These are phyloP conservation scores for Colletotrichum salicis DNA, from an alignment of 2,329 filamentous ascomycete species.

Conservation along the genomic window DNA sequence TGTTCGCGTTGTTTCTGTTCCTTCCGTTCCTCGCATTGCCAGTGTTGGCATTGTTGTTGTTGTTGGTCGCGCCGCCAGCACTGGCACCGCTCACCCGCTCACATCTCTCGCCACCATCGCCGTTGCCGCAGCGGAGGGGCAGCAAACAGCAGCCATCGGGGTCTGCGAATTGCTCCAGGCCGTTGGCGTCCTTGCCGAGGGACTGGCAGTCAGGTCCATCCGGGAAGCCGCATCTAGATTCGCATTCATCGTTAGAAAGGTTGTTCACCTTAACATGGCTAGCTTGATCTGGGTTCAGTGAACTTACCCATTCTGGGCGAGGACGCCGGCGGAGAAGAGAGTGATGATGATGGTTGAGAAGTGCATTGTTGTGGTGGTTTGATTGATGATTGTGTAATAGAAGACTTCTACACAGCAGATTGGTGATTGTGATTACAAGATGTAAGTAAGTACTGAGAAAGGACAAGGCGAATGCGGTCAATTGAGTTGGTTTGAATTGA, in stretches of 20 bases:
- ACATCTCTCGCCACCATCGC: slow-evolving; percentile 18
- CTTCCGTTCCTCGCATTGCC: not conserved
- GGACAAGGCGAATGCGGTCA: not conserved
- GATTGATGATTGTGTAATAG: not conserved
- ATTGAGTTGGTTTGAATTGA: not conserved
- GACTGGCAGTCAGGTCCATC: slow-evolving; percentile 16
- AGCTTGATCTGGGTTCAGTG: too few species aligned
- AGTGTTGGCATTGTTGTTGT: not conserved
- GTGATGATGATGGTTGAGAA: not conserved
- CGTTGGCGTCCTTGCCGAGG: not conserved
- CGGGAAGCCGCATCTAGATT: slow-evolving; percentile 12
- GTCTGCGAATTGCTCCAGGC: slow-evolving; percentile 24
- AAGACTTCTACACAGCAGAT: not conserved
- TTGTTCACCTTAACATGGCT: not conserved
- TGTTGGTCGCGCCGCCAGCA: not conserved
- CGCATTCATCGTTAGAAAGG: not conserved
- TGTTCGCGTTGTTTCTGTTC: not conserved
- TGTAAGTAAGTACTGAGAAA: not conserved
- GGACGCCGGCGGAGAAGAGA: not conserved
- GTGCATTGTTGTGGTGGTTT: not conserved
- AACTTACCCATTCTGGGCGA: slow-evolving; percentile 8
- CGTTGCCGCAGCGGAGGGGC: slow-evolving; percentile 12
- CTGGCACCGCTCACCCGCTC: slow-evolving; percentile 8
- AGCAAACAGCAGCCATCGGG: slow-evolving; percentile 12
- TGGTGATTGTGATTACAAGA: not conserved